Evolutionary conservation across 2,329 filamentous ascomycete genomes (phyloP).

Genomic region (Xylariaceae sp.): DNA sequence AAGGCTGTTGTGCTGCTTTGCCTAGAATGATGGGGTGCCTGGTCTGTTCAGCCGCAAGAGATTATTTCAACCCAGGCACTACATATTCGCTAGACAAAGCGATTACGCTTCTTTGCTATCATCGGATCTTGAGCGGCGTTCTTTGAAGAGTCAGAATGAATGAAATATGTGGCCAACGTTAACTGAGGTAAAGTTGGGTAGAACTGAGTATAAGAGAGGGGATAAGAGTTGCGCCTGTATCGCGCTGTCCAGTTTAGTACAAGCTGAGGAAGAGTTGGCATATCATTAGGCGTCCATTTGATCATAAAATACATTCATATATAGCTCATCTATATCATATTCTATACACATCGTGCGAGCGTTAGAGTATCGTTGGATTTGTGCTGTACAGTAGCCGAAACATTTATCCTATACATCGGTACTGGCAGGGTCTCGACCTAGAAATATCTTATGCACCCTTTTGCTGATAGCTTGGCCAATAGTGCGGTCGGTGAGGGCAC

Average conservation of each 20-base stretch:
- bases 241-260: background rate
- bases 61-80: background rate
- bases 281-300: background rate
- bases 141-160: too few relatives aligned
- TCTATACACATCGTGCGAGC: background rate
- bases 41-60: constrained; percentile 1
- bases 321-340: too few relatives aligned
- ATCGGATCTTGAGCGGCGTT: too few relatives aligned
- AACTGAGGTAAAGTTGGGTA: background rate
- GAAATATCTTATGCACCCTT: constrained; percentile 67
- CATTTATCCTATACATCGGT: constrained; percentile 54
- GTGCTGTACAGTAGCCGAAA: background rate
- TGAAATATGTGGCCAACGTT: too few relatives aligned
- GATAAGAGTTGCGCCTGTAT: background rate
- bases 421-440: constrained; percentile 60
- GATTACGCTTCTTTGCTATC: too few relatives aligned
- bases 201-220: background rate
- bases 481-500: constrained; percentile 59
- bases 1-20: background rate
- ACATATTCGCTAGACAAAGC: too few relatives aligned
- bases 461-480: constrained; percentile 66
- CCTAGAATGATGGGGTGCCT: constrained; percentile 6
- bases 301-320: too few relatives aligned
- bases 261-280: background rate
- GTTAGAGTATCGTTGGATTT: background rate